Evolutionary conservation across 495 filamentous ascomycete genomes (phyloP).

Genomic region (Geoglossum glabrum): DNA sequence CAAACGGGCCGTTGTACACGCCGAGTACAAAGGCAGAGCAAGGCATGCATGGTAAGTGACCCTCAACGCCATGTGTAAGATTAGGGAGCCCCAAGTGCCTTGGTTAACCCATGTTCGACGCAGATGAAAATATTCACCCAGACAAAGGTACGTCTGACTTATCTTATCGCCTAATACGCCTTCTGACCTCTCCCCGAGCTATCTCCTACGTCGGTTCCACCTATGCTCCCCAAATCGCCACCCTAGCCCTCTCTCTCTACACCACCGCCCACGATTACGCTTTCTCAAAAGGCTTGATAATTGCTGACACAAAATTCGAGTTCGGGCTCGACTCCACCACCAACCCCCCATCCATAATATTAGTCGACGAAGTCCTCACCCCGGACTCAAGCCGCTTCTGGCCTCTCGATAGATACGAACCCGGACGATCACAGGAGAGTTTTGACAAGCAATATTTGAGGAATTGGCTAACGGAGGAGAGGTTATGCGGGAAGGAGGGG

Average conservation of each 20-base stretch:
- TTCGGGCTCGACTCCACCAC: slow-evolving; percentile 56
- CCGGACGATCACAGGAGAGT: slow-evolving; percentile 56
- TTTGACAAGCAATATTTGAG: slow-evolving; percentile 85
- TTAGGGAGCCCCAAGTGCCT: not conserved
- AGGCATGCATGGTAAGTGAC: slow-evolving; percentile 33
- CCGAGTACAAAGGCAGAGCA: slow-evolving; percentile 77
- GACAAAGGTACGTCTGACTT: slow-evolving; percentile 31
- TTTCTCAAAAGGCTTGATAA: slow-evolving; percentile 61
- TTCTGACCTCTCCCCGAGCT: slow-evolving; percentile 8
- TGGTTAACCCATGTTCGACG: not conserved
- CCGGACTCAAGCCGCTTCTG: slow-evolving; percentile 54
- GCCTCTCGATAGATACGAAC: slow-evolving; percentile 49
- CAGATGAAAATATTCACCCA: slow-evolving; percentile 80
- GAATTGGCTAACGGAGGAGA: slow-evolving; percentile 60
- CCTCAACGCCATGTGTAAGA: not conserved
- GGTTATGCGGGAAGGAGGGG: slow-evolving; percentile 48
- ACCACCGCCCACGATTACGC: slow-evolving; percentile 50
- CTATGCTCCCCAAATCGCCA: slow-evolving; percentile 55
- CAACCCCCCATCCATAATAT: slow-evolving; percentile 41
- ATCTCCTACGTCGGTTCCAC: slow-evolving; percentile 55
- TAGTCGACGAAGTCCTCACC: slow-evolving; percentile 86
- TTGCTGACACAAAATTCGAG: slow-evolving; percentile 79
- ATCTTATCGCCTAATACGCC: slow-evolving; percentile 9
- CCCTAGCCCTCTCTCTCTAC: slow-evolving; percentile 54
- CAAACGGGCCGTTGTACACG: slow-evolving; percentile 58